Evolutionary conservation across 2,329 filamentous ascomycete genomes (phyloP).

Genomic region (Nemania diffusa): DNA sequence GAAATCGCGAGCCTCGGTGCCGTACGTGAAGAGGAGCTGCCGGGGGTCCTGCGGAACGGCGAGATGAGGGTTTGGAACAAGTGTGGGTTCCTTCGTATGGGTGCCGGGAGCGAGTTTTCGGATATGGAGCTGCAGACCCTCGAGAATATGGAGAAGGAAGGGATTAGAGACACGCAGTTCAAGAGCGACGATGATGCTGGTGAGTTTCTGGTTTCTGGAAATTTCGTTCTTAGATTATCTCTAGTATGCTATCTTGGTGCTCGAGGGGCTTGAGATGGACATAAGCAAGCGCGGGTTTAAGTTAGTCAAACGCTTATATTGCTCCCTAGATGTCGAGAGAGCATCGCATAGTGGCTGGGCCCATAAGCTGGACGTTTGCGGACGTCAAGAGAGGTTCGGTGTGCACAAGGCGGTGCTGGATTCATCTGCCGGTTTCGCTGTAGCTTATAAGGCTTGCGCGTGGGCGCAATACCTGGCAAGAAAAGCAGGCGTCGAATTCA

Average conservation of each 20-base stretch:
- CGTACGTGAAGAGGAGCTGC: constrained; percentile 29
- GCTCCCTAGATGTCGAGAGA: constrained; percentile 35
- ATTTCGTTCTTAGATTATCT: background rate
- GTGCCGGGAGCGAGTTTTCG: constrained; percentile 34
- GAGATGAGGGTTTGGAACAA: constrained; percentile 44
- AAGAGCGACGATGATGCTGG: constrained; percentile 41
- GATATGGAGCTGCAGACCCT: constrained; percentile 41
- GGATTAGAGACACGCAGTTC: constrained; percentile 43
- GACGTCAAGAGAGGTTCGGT: constrained; percentile 43
- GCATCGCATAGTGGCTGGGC: constrained; percentile 39
- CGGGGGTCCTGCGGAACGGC: constrained; percentile 31
- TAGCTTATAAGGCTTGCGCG: constrained; percentile 48
- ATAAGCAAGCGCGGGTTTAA: background rate
- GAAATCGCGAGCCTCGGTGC: constrained; percentile 46
- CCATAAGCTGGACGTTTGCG: constrained; percentile 50
- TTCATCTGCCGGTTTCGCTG: constrained; percentile 56
- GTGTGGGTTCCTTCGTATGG: constrained; percentile 44
- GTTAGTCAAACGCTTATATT: background rate
- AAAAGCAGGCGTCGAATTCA: constrained; percentile 54
- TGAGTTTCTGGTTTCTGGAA: constrained; percentile 23
- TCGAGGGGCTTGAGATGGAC: background rate
- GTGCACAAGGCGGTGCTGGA: constrained; percentile 56
- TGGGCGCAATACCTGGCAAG: constrained; percentile 53
- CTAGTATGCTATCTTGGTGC: background rate
- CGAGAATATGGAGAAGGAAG: constrained; percentile 43